Evolutionary conservation across 768 basidiomycete genomes (phyloP).

Genomic region (Lentinula sp.): DNA sequence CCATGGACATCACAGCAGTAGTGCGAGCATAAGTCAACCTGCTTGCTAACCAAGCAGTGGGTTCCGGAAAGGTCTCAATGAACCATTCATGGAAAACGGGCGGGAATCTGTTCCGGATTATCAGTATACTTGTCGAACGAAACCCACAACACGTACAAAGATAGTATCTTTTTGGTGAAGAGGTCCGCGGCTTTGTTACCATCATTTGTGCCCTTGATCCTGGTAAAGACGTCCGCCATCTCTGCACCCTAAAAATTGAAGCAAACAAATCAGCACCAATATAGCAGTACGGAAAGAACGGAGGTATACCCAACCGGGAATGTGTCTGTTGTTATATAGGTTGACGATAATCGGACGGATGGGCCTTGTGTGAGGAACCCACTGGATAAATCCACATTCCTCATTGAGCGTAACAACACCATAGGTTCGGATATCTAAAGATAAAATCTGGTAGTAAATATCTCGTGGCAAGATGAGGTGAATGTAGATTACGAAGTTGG

Average conservation of each 20-base stretch:
- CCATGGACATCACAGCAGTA: slow-evolving; percentile 97
- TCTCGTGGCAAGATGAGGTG: background rate
- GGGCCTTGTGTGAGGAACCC: slow-evolving; percentile 91
- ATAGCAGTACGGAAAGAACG: background rate
- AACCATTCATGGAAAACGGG: slow-evolving; percentile 98
- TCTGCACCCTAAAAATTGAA: slow-evolving; percentile 30
- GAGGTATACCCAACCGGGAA: slow-evolving; percentile 36
- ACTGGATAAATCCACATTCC: slow-evolving; percentile 96
- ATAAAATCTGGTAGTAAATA: background rate
- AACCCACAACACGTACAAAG: slow-evolving; percentile 12
- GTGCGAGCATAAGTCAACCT: slow-evolving; percentile 85
- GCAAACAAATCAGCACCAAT: background rate
- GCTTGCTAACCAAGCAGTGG: slow-evolving; percentile 88
- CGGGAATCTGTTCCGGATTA: slow-evolving; percentile 24
- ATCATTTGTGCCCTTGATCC: slow-evolving; percentile 44
- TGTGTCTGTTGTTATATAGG: slow-evolving; percentile 47
- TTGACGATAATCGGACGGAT: slow-evolving; percentile 70
- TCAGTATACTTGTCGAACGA: background rate
- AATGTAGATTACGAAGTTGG: slow-evolving; percentile 65
- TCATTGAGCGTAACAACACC: slow-evolving; percentile 98
- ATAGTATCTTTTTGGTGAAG: slow-evolving; percentile 51
- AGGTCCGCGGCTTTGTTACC: slow-evolving; percentile 41
- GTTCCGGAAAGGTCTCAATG: slow-evolving; percentile 93
- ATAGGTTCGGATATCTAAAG: slow-evolving; percentile 87
- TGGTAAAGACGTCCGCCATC: slow-evolving; percentile 30